Evolutionary conservation across 305 asterid genomes (phyloP).

Genomic region (Fraxinus dipetala): DNA sequence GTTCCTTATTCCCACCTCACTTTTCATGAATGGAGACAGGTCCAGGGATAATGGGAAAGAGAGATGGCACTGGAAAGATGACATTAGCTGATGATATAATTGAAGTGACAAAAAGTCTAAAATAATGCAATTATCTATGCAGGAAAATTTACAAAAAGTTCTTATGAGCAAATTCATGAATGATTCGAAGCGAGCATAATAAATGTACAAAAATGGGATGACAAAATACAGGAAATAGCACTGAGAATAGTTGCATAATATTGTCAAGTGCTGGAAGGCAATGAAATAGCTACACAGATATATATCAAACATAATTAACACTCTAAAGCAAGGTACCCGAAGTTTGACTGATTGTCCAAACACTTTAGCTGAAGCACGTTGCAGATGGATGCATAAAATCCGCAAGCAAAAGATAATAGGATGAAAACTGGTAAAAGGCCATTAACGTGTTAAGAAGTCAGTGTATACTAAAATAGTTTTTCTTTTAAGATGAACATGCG

Average conservation of each 20-base stretch:
- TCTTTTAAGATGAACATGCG: background rate
- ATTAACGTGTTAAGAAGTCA: background rate
- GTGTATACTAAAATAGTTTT: background rate
- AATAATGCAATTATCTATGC: background rate
- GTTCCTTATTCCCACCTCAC: slow-evolving; percentile 42
- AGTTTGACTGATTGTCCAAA: slow-evolving; percentile 71
- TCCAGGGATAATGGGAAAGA: slow-evolving; percentile 65
- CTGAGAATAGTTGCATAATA: background rate
- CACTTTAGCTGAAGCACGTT: slow-evolving; percentile 75
- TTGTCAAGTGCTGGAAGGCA: background rate
- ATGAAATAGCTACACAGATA: background rate
- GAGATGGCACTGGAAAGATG: slow-evolving; percentile 60
- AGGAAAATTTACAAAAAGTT: background rate
- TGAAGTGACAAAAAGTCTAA: background rate
- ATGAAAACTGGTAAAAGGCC: slow-evolving; percentile 11
- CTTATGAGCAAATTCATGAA: background rate
- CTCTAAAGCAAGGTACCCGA: slow-evolving; percentile 42
- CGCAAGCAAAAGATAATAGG: slow-evolving; percentile 35
- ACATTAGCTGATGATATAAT: background rate
- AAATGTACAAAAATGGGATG: slow-evolving; percentile 6
- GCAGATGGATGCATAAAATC: slow-evolving; percentile 88
- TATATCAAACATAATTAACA: background rate
- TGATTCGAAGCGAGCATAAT: background rate
- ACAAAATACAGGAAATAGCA: background rate
- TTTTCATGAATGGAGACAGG: slow-evolving; percentile 48